A percentile compares a stretch with the other conserved stretches of the same genome.
Evolutionary conservation across 2,329 filamentous ascomycete species (phyloP).

Genomic region (Fusarium scirpi): DNA sequence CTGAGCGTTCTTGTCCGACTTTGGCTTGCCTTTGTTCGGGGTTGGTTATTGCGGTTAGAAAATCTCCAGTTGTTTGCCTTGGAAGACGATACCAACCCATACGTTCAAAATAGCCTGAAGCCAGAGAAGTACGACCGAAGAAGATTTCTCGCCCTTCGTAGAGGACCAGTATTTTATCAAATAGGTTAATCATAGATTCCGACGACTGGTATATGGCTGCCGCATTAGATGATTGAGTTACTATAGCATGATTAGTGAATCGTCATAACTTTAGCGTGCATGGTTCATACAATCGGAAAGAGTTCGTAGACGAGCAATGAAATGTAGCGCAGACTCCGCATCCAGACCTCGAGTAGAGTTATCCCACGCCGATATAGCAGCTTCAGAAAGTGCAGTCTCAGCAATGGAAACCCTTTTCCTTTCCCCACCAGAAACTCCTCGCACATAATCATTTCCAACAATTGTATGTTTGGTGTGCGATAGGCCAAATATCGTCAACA

Average conservation of each 20-base stretch:
- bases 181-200: constrained; percentile 75
- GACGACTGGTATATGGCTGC: constrained; percentile 79
- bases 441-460: constrained; percentile 80
- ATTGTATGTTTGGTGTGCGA: constrained; percentile 78
- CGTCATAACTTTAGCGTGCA: constrained; percentile 51
- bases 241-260: constrained; percentile 64
- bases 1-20: constrained; percentile 68
- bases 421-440: constrained; percentile 78
- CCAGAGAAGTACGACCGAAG: constrained; percentile 71
- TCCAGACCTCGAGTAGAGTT: constrained; percentile 79
- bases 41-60: constrained; percentile 76
- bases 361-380: constrained; percentile 72
- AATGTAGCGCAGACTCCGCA: constrained; percentile 79
- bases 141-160: constrained; percentile 84
- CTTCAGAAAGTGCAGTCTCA: constrained; percentile 76
- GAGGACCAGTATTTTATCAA: constrained; percentile 80
- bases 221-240: constrained; percentile 45
- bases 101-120: constrained; percentile 73
- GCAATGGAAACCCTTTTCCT: constrained; percentile 85
- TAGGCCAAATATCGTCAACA: constrained; percentile 79
- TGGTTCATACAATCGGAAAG: neutral
- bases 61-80: constrained; percentile 76
- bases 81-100: constrained; percentile 76
- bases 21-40: constrained; percentile 67
- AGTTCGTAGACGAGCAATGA: constrained; percentile 73